phyloP scores from a whole-genome alignment of 164 flowering plant species.

The Vitis riparia region DNA sequence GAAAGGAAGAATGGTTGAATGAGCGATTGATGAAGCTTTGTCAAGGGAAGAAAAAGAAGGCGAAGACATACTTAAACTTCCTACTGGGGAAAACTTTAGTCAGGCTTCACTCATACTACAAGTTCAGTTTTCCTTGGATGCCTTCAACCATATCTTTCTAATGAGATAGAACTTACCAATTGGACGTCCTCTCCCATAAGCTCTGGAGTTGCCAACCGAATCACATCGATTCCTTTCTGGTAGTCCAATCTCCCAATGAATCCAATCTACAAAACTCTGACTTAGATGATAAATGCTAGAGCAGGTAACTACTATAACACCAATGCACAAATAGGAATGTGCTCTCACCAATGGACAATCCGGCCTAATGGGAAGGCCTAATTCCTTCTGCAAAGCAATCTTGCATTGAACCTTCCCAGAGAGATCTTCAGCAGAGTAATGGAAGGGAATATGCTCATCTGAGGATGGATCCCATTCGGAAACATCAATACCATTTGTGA shows the following conservation, averaged over 20 bases:
- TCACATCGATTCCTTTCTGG: constrained; percentile 91
- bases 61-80: too few species aligned
- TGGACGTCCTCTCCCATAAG: constrained; percentile 86
- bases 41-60: too few species aligned
- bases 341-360: constrained; percentile 83
- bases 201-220: constrained; percentile 62
- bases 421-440: constrained; percentile 69
- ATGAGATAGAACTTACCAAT: constrained; percentile 55
- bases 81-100: too few species aligned
- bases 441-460: constrained; percentile 64
- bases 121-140: too few species aligned
- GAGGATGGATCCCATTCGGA: constrained; percentile 84
- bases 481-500: constrained; percentile 83
- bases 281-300: constrained; percentile 6
- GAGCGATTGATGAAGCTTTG: too few species aligned
- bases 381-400: constrained; percentile 77
- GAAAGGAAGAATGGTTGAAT: too few species aligned
- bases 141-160: too few species aligned
- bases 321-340: constrained; percentile 3
- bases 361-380: constrained; percentile 74
- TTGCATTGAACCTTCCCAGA: constrained; percentile 92
- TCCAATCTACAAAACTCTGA: constrained; percentile 58
- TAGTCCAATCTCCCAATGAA: constrained; percentile 96
- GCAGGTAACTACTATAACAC: not conserved
- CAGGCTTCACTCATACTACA: too few species aligned